phyloP scores from a whole-genome alignment of 78 protist species.

The Isochrysis galbana region DNA sequence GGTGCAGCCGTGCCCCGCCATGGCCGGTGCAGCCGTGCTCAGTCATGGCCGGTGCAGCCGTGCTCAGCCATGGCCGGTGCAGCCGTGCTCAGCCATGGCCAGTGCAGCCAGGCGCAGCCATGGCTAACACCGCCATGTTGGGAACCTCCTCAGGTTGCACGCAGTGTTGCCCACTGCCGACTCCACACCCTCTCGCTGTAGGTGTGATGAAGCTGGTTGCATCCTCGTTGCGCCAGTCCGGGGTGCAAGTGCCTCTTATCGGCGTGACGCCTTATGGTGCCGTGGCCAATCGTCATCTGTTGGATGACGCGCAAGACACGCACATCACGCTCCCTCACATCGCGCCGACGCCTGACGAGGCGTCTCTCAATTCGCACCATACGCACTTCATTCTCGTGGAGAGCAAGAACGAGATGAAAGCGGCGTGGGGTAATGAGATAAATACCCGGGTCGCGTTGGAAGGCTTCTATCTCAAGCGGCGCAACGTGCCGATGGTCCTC shows the following conservation, averaged over 20 bases:
- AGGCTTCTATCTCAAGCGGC: background rate
- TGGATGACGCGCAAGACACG: background rate
- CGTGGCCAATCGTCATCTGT: background rate
- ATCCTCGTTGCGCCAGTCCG: background rate
- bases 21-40: too few species aligned
- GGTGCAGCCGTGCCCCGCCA: too few species aligned
- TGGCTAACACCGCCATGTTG: too few species aligned
- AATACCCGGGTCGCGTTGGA: background rate
- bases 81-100: too few species aligned
- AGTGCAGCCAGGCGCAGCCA: too few species aligned
- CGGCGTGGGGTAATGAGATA: background rate
- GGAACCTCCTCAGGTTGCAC: too few species aligned
- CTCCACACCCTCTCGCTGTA: too few species aligned
- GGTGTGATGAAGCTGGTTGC: conserved; percentile 14
- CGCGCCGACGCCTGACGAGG: background rate
- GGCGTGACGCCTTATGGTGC: background rate
- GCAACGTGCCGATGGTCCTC: background rate
- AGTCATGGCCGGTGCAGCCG: too few species aligned
- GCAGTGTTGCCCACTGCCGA: too few species aligned
- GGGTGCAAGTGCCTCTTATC: background rate
- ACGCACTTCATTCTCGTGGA: background rate
- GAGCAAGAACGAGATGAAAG: background rate
- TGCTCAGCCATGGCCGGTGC: too few species aligned
- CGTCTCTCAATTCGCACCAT: background rate
- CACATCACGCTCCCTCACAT: background rate